Evolutionary conservation across 1,284 basidiomycete genomes (phyloP).

Genomic region (Salmacisia buchloeana): DNA sequence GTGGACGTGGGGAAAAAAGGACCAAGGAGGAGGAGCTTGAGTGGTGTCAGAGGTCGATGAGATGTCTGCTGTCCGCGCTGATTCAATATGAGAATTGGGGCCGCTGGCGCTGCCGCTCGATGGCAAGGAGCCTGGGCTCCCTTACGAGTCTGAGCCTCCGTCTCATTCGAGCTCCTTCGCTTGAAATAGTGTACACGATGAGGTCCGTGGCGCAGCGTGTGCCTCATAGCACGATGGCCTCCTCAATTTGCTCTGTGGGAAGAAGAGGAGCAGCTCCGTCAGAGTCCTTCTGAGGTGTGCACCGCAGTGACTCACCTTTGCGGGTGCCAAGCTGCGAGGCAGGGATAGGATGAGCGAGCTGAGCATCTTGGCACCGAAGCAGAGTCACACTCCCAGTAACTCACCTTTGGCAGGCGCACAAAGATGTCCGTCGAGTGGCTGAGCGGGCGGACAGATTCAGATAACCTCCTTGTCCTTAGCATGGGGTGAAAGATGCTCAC

Average conservation of each 20-base stretch:
- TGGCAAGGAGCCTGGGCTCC: no score
- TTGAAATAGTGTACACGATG: no score
- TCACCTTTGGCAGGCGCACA: constrained; percentile 71
- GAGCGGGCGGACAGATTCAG: not conserved
- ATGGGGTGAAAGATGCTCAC: constrained; percentile 22
- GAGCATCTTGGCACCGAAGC: not conserved
- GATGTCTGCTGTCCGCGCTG: no score
- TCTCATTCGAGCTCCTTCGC: no score
- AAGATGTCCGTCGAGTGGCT: constrained; percentile 74
- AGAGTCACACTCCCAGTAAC: constrained; percentile 63
- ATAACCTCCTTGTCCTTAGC: not conserved
- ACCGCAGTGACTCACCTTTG: not conserved
- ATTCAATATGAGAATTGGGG: no score
- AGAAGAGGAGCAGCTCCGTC: not conserved
- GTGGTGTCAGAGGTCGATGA: no score
- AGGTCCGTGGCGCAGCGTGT: no score
- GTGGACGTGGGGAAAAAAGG: no score
- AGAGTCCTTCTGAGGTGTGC: not conserved
- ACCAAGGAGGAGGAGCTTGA: no score
- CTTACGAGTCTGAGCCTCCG: no score
- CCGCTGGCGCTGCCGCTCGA: no score
- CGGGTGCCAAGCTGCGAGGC: not conserved
- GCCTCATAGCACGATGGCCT: constrained; percentile 1
- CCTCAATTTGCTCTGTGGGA: constrained; percentile 6
- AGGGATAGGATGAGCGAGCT: not conserved